Percentiles rank a stretch among this genome's conserved stretches.
Conservation (phyloP, 1,139 yeast genomes). For the Hemisphaericaspora xylofermentans region DNA sequence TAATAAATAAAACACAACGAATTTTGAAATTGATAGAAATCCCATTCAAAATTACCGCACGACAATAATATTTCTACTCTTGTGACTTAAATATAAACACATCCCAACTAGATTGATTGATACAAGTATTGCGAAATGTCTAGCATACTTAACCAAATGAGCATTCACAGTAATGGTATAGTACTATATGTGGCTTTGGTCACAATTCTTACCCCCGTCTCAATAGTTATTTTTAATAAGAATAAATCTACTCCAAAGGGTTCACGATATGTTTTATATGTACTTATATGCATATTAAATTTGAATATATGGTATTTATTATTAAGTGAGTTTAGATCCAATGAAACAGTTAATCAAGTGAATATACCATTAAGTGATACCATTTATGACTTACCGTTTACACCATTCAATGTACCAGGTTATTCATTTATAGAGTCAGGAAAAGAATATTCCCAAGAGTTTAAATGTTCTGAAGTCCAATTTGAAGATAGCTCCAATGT, state of each 20-base stretch:
- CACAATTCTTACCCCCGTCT: not conserved
- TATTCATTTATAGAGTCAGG: slow-evolving; percentile 12
- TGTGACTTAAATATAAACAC: not conserved
- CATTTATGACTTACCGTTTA: slow-evolving; percentile 1
- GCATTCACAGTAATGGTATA: not conserved
- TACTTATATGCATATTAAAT: slow-evolving; percentile 2
- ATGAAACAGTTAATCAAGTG: not conserved
- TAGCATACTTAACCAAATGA: not conserved
- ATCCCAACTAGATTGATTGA: no score
- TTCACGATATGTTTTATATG: not conserved
- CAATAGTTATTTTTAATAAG: not conserved
- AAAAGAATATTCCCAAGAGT: slow-evolving; percentile 1
- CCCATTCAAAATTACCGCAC: no score
- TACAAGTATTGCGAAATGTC: not conserved
- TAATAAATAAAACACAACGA: no score
- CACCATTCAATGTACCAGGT: slow-evolving; percentile 10
- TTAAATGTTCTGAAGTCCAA: slow-evolving; percentile 4
- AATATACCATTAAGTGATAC: not conserved
- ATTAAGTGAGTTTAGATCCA: not conserved
- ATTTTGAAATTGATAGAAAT: no score
- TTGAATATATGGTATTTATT: slow-evolving; percentile 5
- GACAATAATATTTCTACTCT: no score
- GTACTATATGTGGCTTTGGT: not conserved
- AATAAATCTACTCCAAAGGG: not conserved
- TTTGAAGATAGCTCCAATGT: slow-evolving; percentile 6